These are phyloP conservation scores for Alternaria solani DNA, from an alignment of 2,329 filamentous ascomycete genomes.

Conservation along the genomic window DNA sequence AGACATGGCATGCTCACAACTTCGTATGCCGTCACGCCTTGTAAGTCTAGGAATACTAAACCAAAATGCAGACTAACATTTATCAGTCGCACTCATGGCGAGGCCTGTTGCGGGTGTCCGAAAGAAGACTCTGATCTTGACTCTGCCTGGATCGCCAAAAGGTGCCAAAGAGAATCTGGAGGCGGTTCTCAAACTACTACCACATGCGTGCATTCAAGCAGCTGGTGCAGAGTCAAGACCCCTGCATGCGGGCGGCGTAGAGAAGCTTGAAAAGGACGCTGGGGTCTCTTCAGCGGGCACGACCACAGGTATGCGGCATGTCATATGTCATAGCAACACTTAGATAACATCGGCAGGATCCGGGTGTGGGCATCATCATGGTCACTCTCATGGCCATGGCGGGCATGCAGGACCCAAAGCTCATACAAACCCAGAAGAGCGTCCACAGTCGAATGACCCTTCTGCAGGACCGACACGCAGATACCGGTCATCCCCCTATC, in stretches of 20 bases:
- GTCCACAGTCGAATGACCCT: slow-evolving; percentile 66
- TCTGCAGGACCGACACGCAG: slow-evolving; percentile 69
- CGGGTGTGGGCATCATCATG: slow-evolving; percentile 43
- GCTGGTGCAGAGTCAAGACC: slow-evolving; percentile 81
- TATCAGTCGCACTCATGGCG: slow-evolving; percentile 91
- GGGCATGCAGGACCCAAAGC: slow-evolving; percentile 63
- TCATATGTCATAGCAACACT: background rate
- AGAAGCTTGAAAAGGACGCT: slow-evolving; percentile 84
- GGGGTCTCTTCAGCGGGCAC: slow-evolving; percentile 55
- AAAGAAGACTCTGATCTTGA: slow-evolving; percentile 82
- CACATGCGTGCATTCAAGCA: slow-evolving; percentile 92
- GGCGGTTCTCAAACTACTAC: slow-evolving; percentile 85
- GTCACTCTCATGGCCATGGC: slow-evolving; percentile 64
- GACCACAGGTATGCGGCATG: slow-evolving; percentile 23
- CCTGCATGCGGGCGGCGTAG: slow-evolving; percentile 80
- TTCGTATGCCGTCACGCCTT: slow-evolving; percentile 86
- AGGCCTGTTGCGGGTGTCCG: slow-evolving; percentile 89
- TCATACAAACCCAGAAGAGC: slow-evolving; percentile 72
- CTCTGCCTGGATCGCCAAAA: slow-evolving; percentile 92
- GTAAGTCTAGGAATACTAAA: slow-evolving; percentile 63
- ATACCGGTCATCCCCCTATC: slow-evolving; percentile 86
- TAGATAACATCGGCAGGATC: slow-evolving; percentile 22
- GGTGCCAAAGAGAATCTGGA: slow-evolving; percentile 93
- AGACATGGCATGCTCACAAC: slow-evolving; percentile 91
- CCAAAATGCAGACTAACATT: slow-evolving; percentile 24